Base-by-base conservation (phyloP, 345 rosid genomes). In the Balakata baccata region DNA sequence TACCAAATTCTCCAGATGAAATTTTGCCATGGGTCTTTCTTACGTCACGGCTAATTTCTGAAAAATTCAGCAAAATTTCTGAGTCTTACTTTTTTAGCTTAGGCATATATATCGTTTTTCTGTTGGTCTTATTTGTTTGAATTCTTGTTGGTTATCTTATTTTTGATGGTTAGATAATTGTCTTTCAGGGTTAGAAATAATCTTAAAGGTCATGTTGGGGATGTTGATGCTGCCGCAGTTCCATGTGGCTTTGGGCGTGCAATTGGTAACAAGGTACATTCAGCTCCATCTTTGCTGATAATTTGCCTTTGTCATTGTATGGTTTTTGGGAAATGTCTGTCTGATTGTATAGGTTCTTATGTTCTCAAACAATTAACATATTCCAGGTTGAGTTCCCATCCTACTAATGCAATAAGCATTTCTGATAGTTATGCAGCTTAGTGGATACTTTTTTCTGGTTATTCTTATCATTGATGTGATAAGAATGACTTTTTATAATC, bases 181-280 rank as follows among this genome's bases (percentile, higher is more conserved):
- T 50, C 29, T 73, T 34, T 69, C 72, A 95, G 99, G 98, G 98
- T 90, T 79, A 87, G 97, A 79, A 95, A 86, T 80, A 84, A 79
- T 68, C 88, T 91, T 58, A 87, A 97, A 82, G 81, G 86, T 68
- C 93, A 91, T 59, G 93, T 90, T 29, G 98, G 99, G 47, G 99
- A 93, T 71, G 87, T 91, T 69, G 99, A 95, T 87, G 97, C 89
- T 46, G 97, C 89, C 43, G 99, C 99, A 78, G 99, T 95, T 81
- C 92, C 99, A 4, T 95, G 98, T 81, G 99, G 99, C 71, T 93
- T 95, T 80, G 99, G 98, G 74, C 97, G 96, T 66, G 96, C 99
- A 75, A 87, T 95, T 82, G 99, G 99, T 65, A 95, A 95, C 79
- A 95, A 95, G 96, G 98, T 95, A 57, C 51, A 74, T 62, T 12